Evolutionary conservation across 108 stramenopile species (phyloP), one percentile per base, ranked within the genome.

Genomic region (Nannochloropsis salina): DNA sequence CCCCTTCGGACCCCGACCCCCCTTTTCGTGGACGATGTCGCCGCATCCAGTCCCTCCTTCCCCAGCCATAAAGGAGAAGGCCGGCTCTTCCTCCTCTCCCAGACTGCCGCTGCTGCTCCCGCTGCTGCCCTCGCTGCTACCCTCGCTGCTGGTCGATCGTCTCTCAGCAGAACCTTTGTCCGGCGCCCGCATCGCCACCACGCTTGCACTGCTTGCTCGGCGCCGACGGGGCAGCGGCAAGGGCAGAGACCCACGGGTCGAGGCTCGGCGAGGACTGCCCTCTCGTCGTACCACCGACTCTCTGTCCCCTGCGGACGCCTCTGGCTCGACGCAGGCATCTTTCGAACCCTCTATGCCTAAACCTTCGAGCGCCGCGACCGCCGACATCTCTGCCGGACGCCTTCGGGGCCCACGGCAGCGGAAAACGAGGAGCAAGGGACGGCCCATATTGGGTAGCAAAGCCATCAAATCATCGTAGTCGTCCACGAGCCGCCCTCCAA

Each of bases 151-250:
- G 20, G 2, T 74, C 6, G 20, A n/a, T 74, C 61, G 15, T 6
- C 61, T 2, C 61, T 2, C n/a, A n/a, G 3, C 20, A 74, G 61
- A n/a, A 1, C 3, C n/a, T n/a, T 74, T 15, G 6, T n/a, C n/a
- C 61, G 61, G 61, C n/a, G 20, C n/a, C n/a, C 61, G 61, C n/a
- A 74, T 8, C 6, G 61, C 8, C 61, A 74, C 20, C 3, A 8
- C 61, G 61, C 61, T 74, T 74, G 61, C 61, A 74, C 61, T 74
- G 61, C 61, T 3, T n/a, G 61, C 61, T 74, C 61, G 61, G 20
- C 61, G 15, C 61, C 61, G 15, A 15, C 61, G 15, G 15, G 61
- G 61, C 61, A 74, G 61, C 8, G 61, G 61, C 8, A 74, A 74
- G 0, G 61, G 61, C 6, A 8, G 20, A 74, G 3, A n/a, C 6